Percentiles rank a stretch among this genome's conserved stretches.
phyloP scores from a whole-genome alignment of 345 rosid genomes.

The Syzygium grande region DNA sequence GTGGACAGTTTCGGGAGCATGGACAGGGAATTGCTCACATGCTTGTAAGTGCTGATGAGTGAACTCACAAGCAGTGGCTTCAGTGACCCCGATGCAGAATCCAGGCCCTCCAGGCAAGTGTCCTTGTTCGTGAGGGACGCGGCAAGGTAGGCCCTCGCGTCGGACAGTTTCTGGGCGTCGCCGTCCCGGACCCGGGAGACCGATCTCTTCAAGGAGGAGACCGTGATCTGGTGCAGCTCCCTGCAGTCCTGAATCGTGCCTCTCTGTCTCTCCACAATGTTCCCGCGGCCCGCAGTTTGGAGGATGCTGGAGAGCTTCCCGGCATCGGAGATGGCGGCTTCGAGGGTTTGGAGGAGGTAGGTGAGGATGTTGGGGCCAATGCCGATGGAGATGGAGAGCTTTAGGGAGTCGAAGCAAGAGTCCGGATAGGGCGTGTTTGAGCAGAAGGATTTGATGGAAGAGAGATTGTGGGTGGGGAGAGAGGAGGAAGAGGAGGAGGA shows the following conservation, averaged over 20 bases:
- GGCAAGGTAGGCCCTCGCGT: constrained; percentile 58
- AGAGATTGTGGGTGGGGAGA: constrained; percentile 21
- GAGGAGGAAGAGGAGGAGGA: constrained; percentile 12
- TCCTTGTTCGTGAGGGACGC: constrained; percentile 82
- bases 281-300: constrained; percentile 12
- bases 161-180: constrained; percentile 30
- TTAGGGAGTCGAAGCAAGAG: constrained; percentile 47
- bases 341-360: constrained; percentile 55
- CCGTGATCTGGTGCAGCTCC: constrained; percentile 74
- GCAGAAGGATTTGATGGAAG: constrained; percentile 42
- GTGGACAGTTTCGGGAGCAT: constrained; percentile 28
- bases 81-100: constrained; percentile 58
- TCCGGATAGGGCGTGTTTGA: constrained; percentile 57
- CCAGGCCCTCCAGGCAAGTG: constrained; percentile 81
- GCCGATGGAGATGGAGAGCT: constrained; percentile 65
- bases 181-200: constrained; percentile 28
- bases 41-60: constrained; percentile 42
- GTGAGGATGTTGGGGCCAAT: constrained; percentile 51
- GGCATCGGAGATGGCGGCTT: constrained; percentile 56
- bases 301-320: constrained; percentile 46
- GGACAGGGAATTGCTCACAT: constrained; percentile 75
- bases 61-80: constrained; percentile 45
- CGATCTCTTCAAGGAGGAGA: constrained; percentile 35
- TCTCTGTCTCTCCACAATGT: constrained; percentile 51
- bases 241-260: constrained; percentile 73